Conservation (phyloP, 306 rosid genomes). For the Rosa rugosa region DNA sequence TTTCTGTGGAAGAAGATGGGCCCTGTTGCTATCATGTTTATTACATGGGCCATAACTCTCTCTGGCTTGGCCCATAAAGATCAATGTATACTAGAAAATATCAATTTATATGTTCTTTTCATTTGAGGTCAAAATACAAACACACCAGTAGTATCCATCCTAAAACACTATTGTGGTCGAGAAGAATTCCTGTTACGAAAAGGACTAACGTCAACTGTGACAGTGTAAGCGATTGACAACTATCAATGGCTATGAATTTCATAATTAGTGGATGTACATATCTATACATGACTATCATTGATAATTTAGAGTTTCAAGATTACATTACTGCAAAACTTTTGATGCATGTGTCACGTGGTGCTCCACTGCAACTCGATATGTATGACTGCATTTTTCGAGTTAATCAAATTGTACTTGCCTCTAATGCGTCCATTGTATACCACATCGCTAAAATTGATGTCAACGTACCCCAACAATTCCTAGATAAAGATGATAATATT, state of each 20-base stretch:
- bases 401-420: conserved; percentile 30
- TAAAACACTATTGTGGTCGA: neutral
- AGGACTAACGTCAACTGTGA: neutral
- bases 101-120: neutral
- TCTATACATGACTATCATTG: neutral
- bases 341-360: conserved; percentile 11
- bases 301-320: too few species aligned
- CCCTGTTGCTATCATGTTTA: neutral
- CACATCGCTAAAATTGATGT: conserved; percentile 30
- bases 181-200: neutral
- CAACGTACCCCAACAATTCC: conserved; percentile 25
- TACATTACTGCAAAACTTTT: neutral
- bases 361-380: conserved; percentile 33
- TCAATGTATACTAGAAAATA: neutral
- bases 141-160: neutral
- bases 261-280: neutral
- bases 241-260: neutral
- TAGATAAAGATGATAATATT: neutral
- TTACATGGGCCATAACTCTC: neutral
- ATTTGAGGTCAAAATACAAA: neutral
- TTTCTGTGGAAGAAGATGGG: neutral
- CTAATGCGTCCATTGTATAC: conserved; percentile 30
- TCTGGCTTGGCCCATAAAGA: conserved; percentile 1
- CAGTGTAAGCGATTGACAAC: neutral
- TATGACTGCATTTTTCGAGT: conserved; percentile 29